These are phyloP conservation scores for Penicillium sp. DNA, from an alignment of 2,329 filamentous ascomycete species.

Conservation along the genomic window DNA sequence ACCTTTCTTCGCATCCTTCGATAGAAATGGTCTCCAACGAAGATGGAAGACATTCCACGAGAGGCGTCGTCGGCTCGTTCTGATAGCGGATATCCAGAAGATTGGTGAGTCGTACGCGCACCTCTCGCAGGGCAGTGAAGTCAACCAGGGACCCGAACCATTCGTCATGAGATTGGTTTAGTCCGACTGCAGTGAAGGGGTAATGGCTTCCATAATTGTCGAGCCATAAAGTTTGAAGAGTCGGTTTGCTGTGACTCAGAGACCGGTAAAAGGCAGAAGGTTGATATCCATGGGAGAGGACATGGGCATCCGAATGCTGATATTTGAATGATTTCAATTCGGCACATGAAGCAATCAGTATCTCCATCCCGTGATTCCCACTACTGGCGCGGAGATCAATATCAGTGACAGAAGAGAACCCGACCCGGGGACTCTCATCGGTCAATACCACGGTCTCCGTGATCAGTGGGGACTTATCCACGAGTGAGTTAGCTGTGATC, in stretches of 20 bases:
- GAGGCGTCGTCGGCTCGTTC: constrained; percentile 23
- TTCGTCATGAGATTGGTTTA: constrained; percentile 33
- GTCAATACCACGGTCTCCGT: not conserved
- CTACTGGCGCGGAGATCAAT: constrained; percentile 30
- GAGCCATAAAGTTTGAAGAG: constrained; percentile 31
- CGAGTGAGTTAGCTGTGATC: constrained; percentile 26
- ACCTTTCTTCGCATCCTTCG: constrained; percentile 31
- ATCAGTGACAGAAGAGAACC: constrained; percentile 23
- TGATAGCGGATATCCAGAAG: constrained; percentile 32
- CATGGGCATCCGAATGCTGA: constrained; percentile 32
- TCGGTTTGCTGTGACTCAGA: constrained; percentile 24
- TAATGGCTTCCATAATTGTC: constrained; percentile 30
- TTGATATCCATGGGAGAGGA: constrained; percentile 27
- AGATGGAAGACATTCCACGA: constrained; percentile 25
- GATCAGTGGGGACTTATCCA: constrained; percentile 16
- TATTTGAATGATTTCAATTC: constrained; percentile 32
- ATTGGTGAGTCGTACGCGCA: constrained; percentile 35
- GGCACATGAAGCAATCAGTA: constrained; percentile 23
- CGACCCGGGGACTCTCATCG: not conserved
- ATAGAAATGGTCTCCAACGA: constrained; percentile 29
- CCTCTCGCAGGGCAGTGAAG: constrained; percentile 27
- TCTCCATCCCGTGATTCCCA: constrained; percentile 27
- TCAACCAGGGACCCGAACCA: constrained; percentile 33
- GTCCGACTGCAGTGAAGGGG: constrained; percentile 29
- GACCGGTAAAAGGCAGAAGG: constrained; percentile 28